phyloP scores from a whole-genome alignment of 176 grass and related monocot genomes.

The Cocos nucifera region DNA sequence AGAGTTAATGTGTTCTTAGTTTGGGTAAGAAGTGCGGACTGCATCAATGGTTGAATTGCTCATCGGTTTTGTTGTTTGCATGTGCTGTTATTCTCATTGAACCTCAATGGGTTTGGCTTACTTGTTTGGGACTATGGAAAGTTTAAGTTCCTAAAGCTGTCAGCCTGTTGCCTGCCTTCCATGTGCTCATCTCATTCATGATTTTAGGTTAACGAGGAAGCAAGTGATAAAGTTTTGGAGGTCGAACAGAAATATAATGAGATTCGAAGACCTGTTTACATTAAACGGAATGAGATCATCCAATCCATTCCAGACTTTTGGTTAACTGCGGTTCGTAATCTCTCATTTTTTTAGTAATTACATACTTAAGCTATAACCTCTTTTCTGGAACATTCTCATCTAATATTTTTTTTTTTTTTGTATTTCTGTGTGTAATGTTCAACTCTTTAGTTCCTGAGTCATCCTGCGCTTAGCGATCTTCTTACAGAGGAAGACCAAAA shows the following conservation, averaged over 20 bases:
- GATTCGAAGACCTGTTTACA: constrained; percentile 61
- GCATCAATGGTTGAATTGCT: too few relatives aligned
- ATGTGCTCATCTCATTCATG: constrained; percentile 18
- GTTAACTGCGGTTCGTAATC: constrained; percentile 62
- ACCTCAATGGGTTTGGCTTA: too few relatives aligned
- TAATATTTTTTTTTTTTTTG: constrained; percentile 10
- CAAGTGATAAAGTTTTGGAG: constrained; percentile 74
- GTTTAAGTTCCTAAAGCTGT: too few relatives aligned
- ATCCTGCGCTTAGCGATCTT: constrained; percentile 67
- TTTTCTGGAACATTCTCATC: constrained; percentile 4
- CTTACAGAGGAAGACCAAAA: constrained; percentile 71
- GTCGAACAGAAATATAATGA: constrained; percentile 94
- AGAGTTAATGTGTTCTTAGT: too few relatives aligned
- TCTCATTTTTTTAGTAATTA: constrained; percentile 9
- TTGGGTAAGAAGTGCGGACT: too few relatives aligned
- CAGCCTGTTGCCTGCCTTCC: too few relatives aligned
- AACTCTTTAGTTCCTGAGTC: constrained; percentile 70
- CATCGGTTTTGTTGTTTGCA: too few relatives aligned
- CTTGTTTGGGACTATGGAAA: too few relatives aligned
- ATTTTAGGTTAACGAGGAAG: constrained; percentile 75
- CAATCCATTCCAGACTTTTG: constrained; percentile 80
- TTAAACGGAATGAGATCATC: constrained; percentile 59
- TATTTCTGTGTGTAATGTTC: neutral
- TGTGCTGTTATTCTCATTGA: too few relatives aligned
- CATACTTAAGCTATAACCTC: neutral